phyloP scores from a whole-genome alignment of 1,284 basidiomycete genomes.

The Stygiomarasmius scandens region DNA sequence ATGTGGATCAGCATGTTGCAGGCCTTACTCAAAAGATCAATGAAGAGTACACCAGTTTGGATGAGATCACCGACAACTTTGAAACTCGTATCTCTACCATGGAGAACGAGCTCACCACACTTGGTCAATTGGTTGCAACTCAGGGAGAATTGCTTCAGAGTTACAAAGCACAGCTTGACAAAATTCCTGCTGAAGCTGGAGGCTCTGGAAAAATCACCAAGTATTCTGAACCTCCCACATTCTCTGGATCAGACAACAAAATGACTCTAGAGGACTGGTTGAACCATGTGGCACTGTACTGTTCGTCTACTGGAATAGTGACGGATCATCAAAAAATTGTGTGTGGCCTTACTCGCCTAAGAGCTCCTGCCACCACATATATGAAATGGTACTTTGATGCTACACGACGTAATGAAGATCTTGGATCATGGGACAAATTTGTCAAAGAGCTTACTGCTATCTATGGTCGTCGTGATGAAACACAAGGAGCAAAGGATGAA shows the following conservation, averaged over 20 bases:
- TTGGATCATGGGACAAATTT: constrained; percentile 2
- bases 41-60: not conserved
- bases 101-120: not conserved
- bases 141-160: not conserved
- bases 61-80: not conserved
- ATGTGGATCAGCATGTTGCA: not conserved
- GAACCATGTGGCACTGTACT: constrained; percentile 2
- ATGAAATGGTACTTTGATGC: constrained; percentile 2
- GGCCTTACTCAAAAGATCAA: not conserved
- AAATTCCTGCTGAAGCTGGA: not conserved
- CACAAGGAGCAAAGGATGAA: constrained; percentile 1
- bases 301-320: not conserved
- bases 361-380: not conserved
- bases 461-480: constrained; percentile 1
- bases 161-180: not conserved
- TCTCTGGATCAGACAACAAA: constrained; percentile 2
- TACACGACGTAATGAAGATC: not conserved
- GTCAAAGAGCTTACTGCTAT: not conserved
- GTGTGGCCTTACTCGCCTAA: not conserved
- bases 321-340: constrained; percentile 6
- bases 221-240: not conserved
- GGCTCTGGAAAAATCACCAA: not conserved
- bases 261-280: constrained; percentile 3
- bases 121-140: not conserved
- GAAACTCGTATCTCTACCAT: not conserved